Percentiles rank a stretch among this genome's conserved stretches.
phyloP scores from a whole-genome alignment of 2,329 filamentous ascomycete genomes.

The Paecilomyces fulvus region DNA sequence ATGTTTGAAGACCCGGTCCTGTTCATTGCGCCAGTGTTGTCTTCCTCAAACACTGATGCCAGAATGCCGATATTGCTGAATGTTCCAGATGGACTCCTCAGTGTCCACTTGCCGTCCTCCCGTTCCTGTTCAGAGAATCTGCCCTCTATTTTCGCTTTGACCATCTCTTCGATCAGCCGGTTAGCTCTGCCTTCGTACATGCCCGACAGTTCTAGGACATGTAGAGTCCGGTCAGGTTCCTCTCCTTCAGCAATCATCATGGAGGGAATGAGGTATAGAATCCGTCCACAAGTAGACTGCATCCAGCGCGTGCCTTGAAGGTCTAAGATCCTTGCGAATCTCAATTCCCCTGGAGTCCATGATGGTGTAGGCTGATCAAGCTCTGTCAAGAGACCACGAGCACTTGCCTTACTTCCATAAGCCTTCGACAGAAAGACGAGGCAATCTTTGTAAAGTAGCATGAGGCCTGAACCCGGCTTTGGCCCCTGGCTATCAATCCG shows the following conservation, averaged over 20 bases:
- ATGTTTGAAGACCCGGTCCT: slow-evolving; percentile 36
- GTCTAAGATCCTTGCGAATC: slow-evolving; percentile 64
- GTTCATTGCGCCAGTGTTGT: slow-evolving; percentile 40
- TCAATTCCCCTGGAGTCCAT: slow-evolving; percentile 53
- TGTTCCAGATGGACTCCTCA: slow-evolving; percentile 59
- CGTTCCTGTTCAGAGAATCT: slow-evolving; percentile 77
- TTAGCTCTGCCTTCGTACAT: slow-evolving; percentile 68
- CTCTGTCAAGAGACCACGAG: slow-evolving; percentile 72
- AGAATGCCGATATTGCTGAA: slow-evolving; percentile 47
- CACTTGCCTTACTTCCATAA: slow-evolving; percentile 53
- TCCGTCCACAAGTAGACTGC: slow-evolving; percentile 32
- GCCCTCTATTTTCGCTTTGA: slow-evolving; percentile 76
- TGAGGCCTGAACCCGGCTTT: slow-evolving; percentile 53
- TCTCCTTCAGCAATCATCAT: slow-evolving; percentile 13
- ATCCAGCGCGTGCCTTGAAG: slow-evolving; percentile 64
- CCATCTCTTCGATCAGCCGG: slow-evolving; percentile 74
- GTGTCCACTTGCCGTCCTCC: slow-evolving; percentile 70
- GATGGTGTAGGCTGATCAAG: slow-evolving; percentile 60
- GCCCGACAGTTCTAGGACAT: slow-evolving; percentile 65
- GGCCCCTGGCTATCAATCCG: slow-evolving; percentile 35
- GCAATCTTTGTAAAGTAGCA: slow-evolving; percentile 78
- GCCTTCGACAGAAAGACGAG: slow-evolving; percentile 69
- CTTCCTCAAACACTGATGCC: slow-evolving; percentile 35
- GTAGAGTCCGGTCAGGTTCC: slow-evolving; percentile 36
- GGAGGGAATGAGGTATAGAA: slow-evolving; percentile 28